These are phyloP conservation scores for Cardamine resedifolia DNA, from an alignment of 345 rosid genomes.

Conservation along the genomic window DNA sequence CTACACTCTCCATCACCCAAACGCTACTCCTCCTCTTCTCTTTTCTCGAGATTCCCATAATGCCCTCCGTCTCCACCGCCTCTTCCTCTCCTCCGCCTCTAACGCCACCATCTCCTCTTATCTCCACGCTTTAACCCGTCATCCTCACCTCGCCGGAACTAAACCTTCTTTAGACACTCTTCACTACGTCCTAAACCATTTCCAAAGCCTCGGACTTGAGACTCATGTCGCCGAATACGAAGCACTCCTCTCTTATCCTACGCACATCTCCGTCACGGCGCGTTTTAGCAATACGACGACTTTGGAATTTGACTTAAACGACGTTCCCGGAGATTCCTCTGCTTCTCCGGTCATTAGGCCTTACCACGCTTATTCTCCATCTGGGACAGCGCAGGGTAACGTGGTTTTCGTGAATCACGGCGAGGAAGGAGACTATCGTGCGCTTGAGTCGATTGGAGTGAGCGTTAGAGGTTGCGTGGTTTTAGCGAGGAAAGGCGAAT, in stretches of 20 bases:
- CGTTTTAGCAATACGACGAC: constrained; percentile 55
- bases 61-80: constrained; percentile 44
- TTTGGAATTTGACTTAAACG: constrained; percentile 45
- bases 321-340: constrained; percentile 22
- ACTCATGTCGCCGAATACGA: constrained; percentile 56
- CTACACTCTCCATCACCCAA: constrained; percentile 50
- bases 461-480: constrained; percentile 63
- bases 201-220: constrained; percentile 53
- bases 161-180: constrained; percentile 52
- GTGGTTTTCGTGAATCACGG: constrained; percentile 79
- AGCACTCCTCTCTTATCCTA: constrained; percentile 74
- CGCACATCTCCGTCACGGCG: constrained; percentile 48
- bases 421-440: constrained; percentile 66
- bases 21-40: constrained; percentile 9
- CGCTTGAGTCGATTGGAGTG: constrained; percentile 58
- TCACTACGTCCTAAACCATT: constrained; percentile 60
- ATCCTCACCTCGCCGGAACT: constrained; percentile 90
- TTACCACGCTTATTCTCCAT: constrained; percentile 94
- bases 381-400: constrained; percentile 58
- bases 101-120: constrained; percentile 73
- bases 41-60: constrained; percentile 32
- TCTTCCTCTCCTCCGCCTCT: constrained; percentile 68
- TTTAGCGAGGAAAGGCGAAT: constrained; percentile 59
- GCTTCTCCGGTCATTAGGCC: constrained; percentile 47
- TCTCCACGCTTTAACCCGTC: constrained; percentile 76